Evolutionary conservation across 805 yeast species (phyloP).

Genomic region (Ogataea ramenticola): DNA sequence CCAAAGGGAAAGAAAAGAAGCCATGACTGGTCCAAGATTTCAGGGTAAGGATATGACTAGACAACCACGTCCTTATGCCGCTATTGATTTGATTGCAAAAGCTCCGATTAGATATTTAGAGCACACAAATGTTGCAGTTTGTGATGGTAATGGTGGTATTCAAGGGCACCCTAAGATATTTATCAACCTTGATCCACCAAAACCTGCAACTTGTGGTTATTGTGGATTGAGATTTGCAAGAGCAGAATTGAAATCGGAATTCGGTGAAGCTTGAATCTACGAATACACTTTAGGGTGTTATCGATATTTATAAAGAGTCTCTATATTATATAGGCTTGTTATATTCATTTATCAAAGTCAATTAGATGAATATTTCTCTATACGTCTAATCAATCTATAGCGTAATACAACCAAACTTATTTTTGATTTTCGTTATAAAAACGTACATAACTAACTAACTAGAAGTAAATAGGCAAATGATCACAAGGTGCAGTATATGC

Average conservation of each 20-base stretch:
- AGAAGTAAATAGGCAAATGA: neutral
- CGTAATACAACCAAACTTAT: too few relatives aligned
- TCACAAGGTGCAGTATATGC: too few relatives aligned
- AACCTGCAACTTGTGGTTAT: constrained; percentile 69
- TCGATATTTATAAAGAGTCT: too few relatives aligned
- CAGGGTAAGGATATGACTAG: constrained; percentile 57
- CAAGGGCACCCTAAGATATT: constrained; percentile 82
- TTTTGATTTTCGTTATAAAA: neutral
- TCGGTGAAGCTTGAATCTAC: constrained; percentile 1
- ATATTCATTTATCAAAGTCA: too few relatives aligned
- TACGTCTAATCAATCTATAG: too few relatives aligned
- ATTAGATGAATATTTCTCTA: too few relatives aligned
- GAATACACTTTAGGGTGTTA: neutral
- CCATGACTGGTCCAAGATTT: constrained; percentile 55
- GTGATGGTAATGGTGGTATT: constrained; percentile 71
- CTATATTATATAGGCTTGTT: too few relatives aligned
- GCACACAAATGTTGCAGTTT: constrained; percentile 61
- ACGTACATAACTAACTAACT: neutral
- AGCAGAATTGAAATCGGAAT: constrained; percentile 34
- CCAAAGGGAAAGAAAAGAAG: constrained; percentile 55
- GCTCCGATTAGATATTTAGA: constrained; percentile 61
- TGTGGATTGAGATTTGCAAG: constrained; percentile 68
- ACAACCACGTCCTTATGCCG: constrained; percentile 79
- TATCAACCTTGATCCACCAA: constrained; percentile 74
- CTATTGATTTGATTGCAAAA: constrained; percentile 72